Evolutionary conservation across 306 rosid species (phyloP).

Genomic region (Cyamopsis tetragonoloba): DNA sequence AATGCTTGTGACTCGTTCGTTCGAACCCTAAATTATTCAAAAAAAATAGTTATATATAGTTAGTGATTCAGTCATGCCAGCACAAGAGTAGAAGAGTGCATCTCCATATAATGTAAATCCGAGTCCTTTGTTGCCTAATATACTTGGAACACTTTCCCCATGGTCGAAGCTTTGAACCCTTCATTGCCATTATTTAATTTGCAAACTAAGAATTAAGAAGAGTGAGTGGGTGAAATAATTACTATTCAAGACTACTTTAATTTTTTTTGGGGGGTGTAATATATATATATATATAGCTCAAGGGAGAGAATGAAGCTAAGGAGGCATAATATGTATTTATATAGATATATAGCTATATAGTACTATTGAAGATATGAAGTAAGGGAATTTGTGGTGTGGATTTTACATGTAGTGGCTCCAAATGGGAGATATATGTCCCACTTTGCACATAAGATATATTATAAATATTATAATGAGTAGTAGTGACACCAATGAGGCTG

Average conservation of each 20-base stretch:
- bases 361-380: conserved; percentile 34
- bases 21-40: not conserved
- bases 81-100: conserved; percentile 75
- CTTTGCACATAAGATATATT: conserved; percentile 27
- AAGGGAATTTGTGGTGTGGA: conserved; percentile 57
- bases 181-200: no score
- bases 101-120: conserved; percentile 93
- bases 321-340: no score
- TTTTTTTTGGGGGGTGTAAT: not conserved
- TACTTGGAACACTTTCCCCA: conserved; percentile 68
- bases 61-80: conserved; percentile 49
- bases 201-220: no score
- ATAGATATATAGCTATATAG: not conserved
- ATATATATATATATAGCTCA: no score
- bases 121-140: conserved; percentile 59
- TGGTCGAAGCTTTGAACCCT: conserved; percentile 46
- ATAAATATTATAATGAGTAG: no score
- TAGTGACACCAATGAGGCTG: conserved; percentile 34
- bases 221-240: not conserved
- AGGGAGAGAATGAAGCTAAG: not conserved
- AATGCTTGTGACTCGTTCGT: no score
- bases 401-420: conserved; percentile 31
- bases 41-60: not conserved
- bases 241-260: not conserved
- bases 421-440: conserved; percentile 33